A percentile compares a stretch with the other conserved stretches of the same genome.
These are phyloP conservation scores for Keithomyces neogunnii DNA, from an alignment of 2,329 filamentous ascomycete species.

Conservation along the genomic window DNA sequence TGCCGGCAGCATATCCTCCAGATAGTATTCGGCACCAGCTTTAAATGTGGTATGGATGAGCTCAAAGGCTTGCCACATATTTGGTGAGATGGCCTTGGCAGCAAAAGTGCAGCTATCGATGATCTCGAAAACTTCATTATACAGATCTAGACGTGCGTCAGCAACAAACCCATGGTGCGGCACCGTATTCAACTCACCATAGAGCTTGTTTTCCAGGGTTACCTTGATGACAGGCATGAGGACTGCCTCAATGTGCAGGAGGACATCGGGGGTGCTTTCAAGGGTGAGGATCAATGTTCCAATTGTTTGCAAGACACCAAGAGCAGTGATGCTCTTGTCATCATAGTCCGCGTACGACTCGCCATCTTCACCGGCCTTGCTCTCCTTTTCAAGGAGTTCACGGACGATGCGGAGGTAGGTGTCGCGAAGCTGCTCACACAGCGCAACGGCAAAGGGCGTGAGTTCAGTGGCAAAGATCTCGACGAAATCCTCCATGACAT, in stretches of 20 bases:
- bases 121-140: slow-evolving; percentile 98
- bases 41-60: slow-evolving; percentile 96
- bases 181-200: slow-evolving; percentile 47
- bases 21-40: slow-evolving; percentile 88
- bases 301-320: slow-evolving; percentile 95
- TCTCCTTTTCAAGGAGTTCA: slow-evolving; percentile 83
- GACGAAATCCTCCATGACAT: slow-evolving; percentile 99
- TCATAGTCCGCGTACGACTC: slow-evolving; percentile 87
- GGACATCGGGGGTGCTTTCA: slow-evolving; percentile 92
- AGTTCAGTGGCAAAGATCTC: slow-evolving; percentile 97
- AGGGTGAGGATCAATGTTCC: slow-evolving; percentile 93
- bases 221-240: slow-evolving; percentile 96
- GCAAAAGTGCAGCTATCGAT: slow-evolving; percentile 99
- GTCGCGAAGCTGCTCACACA: slow-evolving; percentile 91
- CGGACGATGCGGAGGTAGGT: slow-evolving; percentile 92
- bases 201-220: slow-evolving; percentile 95
- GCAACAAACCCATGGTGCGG: background rate
- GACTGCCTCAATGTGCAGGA: slow-evolving; percentile 88
- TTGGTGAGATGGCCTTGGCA: slow-evolving; percentile 87
- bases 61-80: slow-evolving; percentile 98
- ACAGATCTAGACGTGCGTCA: slow-evolving; percentile 54
- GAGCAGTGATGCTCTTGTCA: slow-evolving; percentile 95
- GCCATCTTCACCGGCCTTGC: slow-evolving; percentile 65
- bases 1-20: slow-evolving; percentile 97
- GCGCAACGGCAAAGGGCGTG: slow-evolving; percentile 90